Conservation (phyloP, 441 rosid species). For the Francoa sonchifolia region DNA sequence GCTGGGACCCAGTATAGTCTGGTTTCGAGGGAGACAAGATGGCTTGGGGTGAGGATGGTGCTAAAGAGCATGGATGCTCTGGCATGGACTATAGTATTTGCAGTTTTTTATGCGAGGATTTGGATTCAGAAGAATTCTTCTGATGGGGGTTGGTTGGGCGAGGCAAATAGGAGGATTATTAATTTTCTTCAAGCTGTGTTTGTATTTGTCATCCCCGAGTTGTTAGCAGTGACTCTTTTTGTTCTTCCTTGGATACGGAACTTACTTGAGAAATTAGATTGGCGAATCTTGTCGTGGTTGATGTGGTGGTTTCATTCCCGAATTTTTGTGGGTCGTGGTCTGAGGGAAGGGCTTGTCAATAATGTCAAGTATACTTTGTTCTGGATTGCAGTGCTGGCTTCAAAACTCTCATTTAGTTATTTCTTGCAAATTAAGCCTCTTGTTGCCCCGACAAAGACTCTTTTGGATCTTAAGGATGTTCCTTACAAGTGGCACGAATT, state of each 20-base stretch:
- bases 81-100: conserved; percentile 7
- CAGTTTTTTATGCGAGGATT: conserved; percentile 11
- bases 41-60: conserved; percentile 13
- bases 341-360: no score
- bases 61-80: conserved; percentile 8
- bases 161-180: conserved; percentile 11
- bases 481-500: conserved; percentile 13
- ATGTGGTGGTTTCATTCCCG: conserved; percentile 16
- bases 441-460: conserved; percentile 11
- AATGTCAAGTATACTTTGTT: conserved; percentile 12
- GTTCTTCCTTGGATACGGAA: conserved; percentile 11
- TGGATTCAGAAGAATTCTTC: conserved; percentile 13
- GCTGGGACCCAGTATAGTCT: conserved; percentile 16
- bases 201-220: conserved; percentile 11
- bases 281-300: conserved; percentile 4
- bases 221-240: conserved; percentile 9
- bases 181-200: conserved; percentile 10
- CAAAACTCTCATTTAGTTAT: conserved; percentile 9
- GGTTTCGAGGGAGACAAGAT: conserved; percentile 10
- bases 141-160: conserved; percentile 4
- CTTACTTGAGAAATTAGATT: conserved; percentile 6
- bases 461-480: neutral
- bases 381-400: conserved; percentile 9
- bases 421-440: conserved; percentile 13
- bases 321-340: conserved; percentile 15